A percentile compares a stretch with the other conserved stretches of the same genome.
Evolutionary conservation across 805 yeast species (phyloP).

Genomic region (Schwanniomyces occidentalis): DNA sequence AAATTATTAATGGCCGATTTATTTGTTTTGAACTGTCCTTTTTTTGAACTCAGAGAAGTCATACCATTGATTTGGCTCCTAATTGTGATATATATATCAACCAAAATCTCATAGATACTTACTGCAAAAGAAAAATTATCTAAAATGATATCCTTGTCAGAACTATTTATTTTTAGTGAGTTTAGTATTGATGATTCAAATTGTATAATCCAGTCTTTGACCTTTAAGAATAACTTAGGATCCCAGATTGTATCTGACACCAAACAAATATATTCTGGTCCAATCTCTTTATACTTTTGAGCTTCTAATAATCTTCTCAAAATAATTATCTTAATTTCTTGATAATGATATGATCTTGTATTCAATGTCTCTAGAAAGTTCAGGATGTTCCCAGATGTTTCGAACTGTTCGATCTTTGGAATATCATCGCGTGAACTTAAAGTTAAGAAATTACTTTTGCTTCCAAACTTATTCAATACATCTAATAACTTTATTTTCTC

Average conservation of each 20-base stretch:
- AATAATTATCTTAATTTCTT: constrained; percentile 24
- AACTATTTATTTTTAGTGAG: constrained; percentile 2
- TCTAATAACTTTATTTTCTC: constrained; percentile 36
- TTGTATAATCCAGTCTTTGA: constrained; percentile 37
- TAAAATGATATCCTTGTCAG: neutral
- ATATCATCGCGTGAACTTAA: constrained; percentile 1
- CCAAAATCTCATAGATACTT: constrained; percentile 47
- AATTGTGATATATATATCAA: constrained; percentile 40
- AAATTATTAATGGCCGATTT: constrained; percentile 32
- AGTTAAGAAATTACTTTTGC: constrained; percentile 6
- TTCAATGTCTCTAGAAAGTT: constrained; percentile 14
- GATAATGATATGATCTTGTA: constrained; percentile 8
- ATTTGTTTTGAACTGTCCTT: constrained; percentile 20
- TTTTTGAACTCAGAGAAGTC: constrained; percentile 19
- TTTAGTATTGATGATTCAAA: constrained; percentile 23
- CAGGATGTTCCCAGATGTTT: constrained; percentile 13
- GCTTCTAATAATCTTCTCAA: constrained; percentile 24
- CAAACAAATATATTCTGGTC: constrained; percentile 19
- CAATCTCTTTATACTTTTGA: neutral
- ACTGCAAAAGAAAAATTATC: constrained; percentile 27
- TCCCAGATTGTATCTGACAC: constrained; percentile 44
- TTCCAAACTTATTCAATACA: constrained; percentile 34
- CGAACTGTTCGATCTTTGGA: constrained; percentile 11
- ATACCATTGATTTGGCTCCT: constrained; percentile 25
- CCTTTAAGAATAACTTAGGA: constrained; percentile 26